Evolutionary conservation across 768 basidiomycete species (phyloP).

Genomic region (Boletus rufocinnamomeus): DNA sequence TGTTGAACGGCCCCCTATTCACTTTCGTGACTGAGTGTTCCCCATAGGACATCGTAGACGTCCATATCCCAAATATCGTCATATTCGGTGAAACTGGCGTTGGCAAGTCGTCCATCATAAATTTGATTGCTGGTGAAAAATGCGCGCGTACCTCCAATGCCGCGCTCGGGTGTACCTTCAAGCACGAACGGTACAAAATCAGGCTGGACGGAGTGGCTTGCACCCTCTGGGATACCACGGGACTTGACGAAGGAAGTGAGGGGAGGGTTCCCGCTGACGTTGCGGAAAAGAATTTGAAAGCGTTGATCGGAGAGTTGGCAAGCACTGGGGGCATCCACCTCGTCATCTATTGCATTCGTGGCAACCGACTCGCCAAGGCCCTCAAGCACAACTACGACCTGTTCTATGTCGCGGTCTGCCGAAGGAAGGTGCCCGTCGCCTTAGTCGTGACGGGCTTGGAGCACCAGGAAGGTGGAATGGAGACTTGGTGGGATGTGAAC

Average conservation of each 20-base stretch:
- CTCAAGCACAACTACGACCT: slow-evolving; percentile 36
- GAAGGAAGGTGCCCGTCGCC: slow-evolving; percentile 35
- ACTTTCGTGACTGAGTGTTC: too few species aligned
- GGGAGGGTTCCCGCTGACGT: slow-evolving; percentile 8
- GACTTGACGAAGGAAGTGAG: slow-evolving; percentile 11
- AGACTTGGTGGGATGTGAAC: slow-evolving; percentile 33
- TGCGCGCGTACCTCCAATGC: too few species aligned
- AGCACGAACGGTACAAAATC: neutral
- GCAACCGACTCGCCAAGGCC: slow-evolving; percentile 1
- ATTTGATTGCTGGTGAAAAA: too few species aligned
- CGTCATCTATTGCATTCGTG: slow-evolving; percentile 10
- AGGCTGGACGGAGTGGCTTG: neutral
- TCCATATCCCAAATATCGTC: too few species aligned
- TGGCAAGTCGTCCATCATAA: too few species aligned
- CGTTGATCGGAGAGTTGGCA: neutral
- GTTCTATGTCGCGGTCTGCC: slow-evolving; percentile 37
- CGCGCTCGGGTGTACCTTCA: slow-evolving; percentile 5
- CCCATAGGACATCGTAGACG: too few species aligned
- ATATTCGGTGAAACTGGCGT: too few species aligned
- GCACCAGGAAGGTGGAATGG: slow-evolving; percentile 23
- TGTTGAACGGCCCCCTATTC: too few species aligned
- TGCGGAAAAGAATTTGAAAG: neutral
- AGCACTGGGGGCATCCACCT: slow-evolving; percentile 7
- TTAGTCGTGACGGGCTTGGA: slow-evolving; percentile 41
- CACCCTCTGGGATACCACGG: slow-evolving; percentile 10